Conservation (phyloP, 192 early-diverging fungal genomes). For the Mortierella antarctica region DNA sequence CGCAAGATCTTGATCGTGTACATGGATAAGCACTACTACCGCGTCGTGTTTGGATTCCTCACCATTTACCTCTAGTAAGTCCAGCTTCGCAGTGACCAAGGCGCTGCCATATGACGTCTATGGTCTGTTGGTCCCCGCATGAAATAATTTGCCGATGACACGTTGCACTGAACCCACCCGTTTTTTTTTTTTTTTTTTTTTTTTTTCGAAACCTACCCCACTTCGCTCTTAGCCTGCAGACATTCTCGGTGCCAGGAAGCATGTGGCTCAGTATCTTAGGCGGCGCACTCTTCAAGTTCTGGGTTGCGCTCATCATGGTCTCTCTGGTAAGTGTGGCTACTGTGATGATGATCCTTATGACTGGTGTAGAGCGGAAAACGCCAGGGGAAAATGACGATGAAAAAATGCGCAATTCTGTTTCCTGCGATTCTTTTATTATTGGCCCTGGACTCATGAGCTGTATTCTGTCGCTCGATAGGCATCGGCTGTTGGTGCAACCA, state of each 20-base stretch:
- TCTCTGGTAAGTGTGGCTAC: slow-evolving; percentile 48
- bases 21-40: slow-evolving; percentile 62
- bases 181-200: slow-evolving; percentile 3
- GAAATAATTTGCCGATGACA: neutral
- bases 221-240: slow-evolving; percentile 59
- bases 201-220: slow-evolving; percentile 9
- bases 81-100: too few relatives aligned
- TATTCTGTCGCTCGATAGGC: slow-evolving; percentile 41
- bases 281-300: slow-evolving; percentile 66
- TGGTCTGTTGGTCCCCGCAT: neutral
- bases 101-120: too few relatives aligned
- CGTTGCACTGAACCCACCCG: neutral
- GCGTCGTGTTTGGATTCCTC: slow-evolving; percentile 60
- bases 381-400: too few relatives aligned
- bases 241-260: slow-evolving; percentile 70
- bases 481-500: slow-evolving; percentile 62
- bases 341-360: neutral
- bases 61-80: slow-evolving; percentile 68
- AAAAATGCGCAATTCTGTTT: neutral
- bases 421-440: neutral
- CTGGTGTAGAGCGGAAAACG: too few relatives aligned
- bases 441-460: neutral
- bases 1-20: slow-evolving; percentile 60
- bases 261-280: slow-evolving; percentile 72
- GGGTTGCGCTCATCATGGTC: slow-evolving; percentile 60